Conservation (phyloP, 2,329 filamentous ascomycete species). For the Hypoxylon sp. region DNA sequence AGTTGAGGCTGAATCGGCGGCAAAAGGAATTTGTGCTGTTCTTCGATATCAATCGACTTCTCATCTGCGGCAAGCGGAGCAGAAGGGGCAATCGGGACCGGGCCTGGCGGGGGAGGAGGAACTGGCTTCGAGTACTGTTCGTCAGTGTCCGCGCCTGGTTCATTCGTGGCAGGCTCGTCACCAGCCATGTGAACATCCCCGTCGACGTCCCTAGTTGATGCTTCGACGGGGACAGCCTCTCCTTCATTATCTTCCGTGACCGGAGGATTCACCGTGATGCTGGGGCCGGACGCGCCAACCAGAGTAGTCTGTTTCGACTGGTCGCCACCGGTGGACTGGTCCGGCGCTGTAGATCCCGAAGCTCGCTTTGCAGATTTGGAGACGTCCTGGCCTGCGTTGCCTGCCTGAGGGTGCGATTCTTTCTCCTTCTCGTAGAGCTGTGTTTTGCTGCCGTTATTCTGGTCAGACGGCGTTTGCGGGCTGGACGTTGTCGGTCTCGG, state of each 20-base stretch:
- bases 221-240: constrained; percentile 45
- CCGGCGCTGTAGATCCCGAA: constrained; percentile 57
- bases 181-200: constrained; percentile 75
- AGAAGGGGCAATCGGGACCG: constrained; percentile 49
- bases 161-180: constrained; percentile 59
- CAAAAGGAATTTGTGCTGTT: constrained; percentile 74
- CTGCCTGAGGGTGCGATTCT: constrained; percentile 44
- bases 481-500: constrained; percentile 63
- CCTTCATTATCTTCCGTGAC: constrained; percentile 46
- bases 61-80: constrained; percentile 50
- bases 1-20: constrained; percentile 83
- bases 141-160: constrained; percentile 49
- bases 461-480: constrained; percentile 62
- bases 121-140: constrained; percentile 52
- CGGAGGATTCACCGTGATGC: constrained; percentile 54
- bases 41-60: constrained; percentile 54
- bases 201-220: constrained; percentile 57
- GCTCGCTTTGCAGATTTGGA: constrained; percentile 54
- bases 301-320: constrained; percentile 57
- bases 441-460: constrained; percentile 52
- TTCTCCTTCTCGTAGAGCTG: constrained; percentile 61
- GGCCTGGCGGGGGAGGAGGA: constrained; percentile 57
- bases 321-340: constrained; percentile 54
- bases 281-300: constrained; percentile 47
- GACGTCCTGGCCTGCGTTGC: constrained; percentile 43